phyloP scores from a whole-genome alignment of 371 early-diverging fungal species.

The Mucor lusitanicus region DNA sequence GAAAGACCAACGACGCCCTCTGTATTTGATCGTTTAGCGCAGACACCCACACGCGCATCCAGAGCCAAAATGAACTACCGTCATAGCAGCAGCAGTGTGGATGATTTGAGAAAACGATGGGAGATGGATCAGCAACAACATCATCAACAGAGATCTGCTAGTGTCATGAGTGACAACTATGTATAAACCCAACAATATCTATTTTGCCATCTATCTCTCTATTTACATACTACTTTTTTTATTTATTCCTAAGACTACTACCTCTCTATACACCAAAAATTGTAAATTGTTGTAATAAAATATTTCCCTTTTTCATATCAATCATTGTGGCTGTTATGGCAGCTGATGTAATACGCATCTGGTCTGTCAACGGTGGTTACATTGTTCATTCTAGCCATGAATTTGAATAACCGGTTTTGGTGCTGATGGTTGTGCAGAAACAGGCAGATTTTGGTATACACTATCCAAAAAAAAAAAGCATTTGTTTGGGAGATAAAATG shows the following conservation, averaged over 20 bases:
- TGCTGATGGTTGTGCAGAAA: too few species aligned
- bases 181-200: not conserved
- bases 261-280: not conserved
- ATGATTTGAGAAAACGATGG: conserved; percentile 43
- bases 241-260: not conserved
- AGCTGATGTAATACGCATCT: too few species aligned
- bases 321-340: too few species aligned
- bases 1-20: conserved; percentile 36
- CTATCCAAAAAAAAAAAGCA: too few species aligned
- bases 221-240: not conserved
- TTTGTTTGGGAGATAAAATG: too few species aligned
- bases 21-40: conserved; percentile 52
- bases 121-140: conserved; percentile 21
- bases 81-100: conserved; percentile 49
- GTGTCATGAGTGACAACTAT: conserved; percentile 8
- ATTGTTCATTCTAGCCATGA: too few species aligned
- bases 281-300: not conserved
- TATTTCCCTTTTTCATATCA: too few species aligned
- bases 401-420: too few species aligned
- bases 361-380: too few species aligned
- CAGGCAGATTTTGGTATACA: too few species aligned
- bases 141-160: conserved; percentile 24
- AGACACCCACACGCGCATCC: conserved; percentile 51
- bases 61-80: conserved; percentile 47
- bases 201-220: not conserved